A percentile compares a stretch with the other conserved stretches of the same genome.
Conservation (phyloP, 2,329 filamentous ascomycete genomes). For the Microdochium trichocladiopsis region DNA sequence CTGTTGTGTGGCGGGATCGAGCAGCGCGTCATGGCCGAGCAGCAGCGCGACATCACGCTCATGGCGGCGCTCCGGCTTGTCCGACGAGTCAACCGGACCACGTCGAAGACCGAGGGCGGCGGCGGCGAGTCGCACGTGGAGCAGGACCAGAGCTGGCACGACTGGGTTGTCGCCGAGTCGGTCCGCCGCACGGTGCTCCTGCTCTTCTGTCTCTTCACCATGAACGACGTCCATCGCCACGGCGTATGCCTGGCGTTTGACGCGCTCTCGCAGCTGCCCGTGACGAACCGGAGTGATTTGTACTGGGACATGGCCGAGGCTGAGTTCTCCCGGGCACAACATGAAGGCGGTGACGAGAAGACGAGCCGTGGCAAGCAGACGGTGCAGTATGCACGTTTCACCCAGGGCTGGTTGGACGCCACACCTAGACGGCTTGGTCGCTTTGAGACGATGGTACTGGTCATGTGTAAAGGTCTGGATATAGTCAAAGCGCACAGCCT, state of each 20-base stretch:
- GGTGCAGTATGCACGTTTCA: neutral
- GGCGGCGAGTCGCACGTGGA: neutral
- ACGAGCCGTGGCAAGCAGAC: neutral
- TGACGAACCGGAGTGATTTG: neutral
- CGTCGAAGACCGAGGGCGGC: neutral
- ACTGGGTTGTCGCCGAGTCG: neutral
- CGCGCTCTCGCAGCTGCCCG: neutral
- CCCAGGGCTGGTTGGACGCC: neutral
- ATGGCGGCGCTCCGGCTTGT: neutral
- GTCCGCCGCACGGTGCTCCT: neutral
- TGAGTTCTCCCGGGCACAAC: neutral
- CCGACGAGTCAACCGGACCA: neutral
- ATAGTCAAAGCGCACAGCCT: neutral
- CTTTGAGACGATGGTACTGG: neutral
- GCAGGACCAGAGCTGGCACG: neutral
- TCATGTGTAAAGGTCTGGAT: neutral
- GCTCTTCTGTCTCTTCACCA: neutral
- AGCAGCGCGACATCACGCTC: neutral
- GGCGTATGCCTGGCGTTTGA: neutral
- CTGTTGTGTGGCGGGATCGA: neutral
- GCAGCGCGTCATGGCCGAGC: neutral
- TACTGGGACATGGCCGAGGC: neutral
- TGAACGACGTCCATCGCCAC: neutral
- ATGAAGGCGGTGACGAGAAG: neutral
- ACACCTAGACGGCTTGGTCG: neutral